Conservation (phyloP, 345 rosid species). For the Hirschfeldia incana region DNA sequence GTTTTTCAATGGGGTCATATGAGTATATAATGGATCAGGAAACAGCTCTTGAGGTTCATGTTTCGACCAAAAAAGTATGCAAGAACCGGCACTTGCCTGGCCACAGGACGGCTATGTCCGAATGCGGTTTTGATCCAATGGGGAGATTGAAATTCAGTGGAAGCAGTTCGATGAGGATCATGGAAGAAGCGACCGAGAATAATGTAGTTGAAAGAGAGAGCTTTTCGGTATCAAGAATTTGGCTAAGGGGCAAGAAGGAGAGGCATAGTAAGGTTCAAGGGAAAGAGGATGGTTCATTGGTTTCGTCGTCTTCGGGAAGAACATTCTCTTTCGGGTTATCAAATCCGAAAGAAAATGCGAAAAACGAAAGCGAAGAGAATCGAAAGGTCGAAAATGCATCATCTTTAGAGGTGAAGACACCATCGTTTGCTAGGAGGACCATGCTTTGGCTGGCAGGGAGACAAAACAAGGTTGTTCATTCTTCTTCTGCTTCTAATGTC, state of each 20-base stretch:
- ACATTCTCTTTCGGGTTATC: conserved; percentile 54
- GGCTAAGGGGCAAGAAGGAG: conserved; percentile 73
- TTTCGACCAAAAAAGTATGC: conserved; percentile 62
- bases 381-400: conserved; percentile 30
- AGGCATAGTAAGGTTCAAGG: conserved; percentile 42
- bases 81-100: conserved; percentile 48
- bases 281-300: conserved; percentile 38
- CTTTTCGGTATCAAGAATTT: conserved; percentile 83
- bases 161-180: conserved; percentile 31
- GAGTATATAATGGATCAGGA: conserved; percentile 91
- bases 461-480: conserved; percentile 93
- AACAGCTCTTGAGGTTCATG: conserved; percentile 71
- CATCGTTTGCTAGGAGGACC: conserved; percentile 94
- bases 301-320: conserved; percentile 49
- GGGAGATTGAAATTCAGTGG: conserved; percentile 55
- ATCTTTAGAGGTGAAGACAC: conserved; percentile 53
- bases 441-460: conserved; percentile 86
- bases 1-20: conserved; percentile 96
- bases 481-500: conserved; percentile 56
- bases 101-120: conserved; percentile 52
- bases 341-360: conserved; percentile 32
- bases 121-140: conserved; percentile 52
- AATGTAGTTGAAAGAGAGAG: conserved; percentile 56
- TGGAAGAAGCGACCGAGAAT: conserved; percentile 28
- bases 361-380: conserved; percentile 42